Percentiles rank a stretch among this genome's conserved stretches.
phyloP scores from a whole-genome alignment of 2,329 filamentous ascomycete species.

The Talaromyces sp. region DNA sequence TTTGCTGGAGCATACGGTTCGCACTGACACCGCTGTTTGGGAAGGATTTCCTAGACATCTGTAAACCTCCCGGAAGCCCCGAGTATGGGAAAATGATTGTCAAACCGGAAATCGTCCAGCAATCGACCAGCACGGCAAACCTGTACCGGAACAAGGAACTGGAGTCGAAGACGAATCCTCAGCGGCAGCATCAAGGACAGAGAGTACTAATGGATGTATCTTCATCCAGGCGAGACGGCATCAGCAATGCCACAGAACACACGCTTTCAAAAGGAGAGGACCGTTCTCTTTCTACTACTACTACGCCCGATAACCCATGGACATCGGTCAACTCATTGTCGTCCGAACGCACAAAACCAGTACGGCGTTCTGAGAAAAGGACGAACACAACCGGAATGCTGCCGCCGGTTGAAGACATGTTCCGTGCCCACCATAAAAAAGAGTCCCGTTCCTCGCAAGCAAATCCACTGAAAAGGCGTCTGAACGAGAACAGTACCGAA shows the following conservation, averaged over 20 bases:
- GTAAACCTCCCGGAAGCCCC: constrained; percentile 58
- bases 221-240: not conserved
- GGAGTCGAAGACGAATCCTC: not conserved
- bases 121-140: constrained; percentile 42
- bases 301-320: not conserved
- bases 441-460: not conserved
- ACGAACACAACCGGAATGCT: not conserved
- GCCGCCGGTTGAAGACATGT: constrained; percentile 5
- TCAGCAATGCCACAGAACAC: not conserved
- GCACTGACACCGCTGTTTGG: constrained; percentile 91
- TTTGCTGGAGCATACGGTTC: constrained; percentile 78
- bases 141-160: constrained; percentile 30
- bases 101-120: constrained; percentile 50
- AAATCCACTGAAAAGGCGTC: constrained; percentile 9
- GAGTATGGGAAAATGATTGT: constrained; percentile 66
- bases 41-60: constrained; percentile 68
- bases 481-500: not conserved
- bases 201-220: not conserved
- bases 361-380: not conserved
- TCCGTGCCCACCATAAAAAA: not conserved
- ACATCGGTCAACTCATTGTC: constrained; percentile 2
- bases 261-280: not conserved
- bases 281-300: not conserved
- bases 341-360: not conserved
- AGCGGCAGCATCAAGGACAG: not conserved